Base-by-base conservation (phyloP, 208 protist genomes). In the Trypanosoma conorhini region DNA sequence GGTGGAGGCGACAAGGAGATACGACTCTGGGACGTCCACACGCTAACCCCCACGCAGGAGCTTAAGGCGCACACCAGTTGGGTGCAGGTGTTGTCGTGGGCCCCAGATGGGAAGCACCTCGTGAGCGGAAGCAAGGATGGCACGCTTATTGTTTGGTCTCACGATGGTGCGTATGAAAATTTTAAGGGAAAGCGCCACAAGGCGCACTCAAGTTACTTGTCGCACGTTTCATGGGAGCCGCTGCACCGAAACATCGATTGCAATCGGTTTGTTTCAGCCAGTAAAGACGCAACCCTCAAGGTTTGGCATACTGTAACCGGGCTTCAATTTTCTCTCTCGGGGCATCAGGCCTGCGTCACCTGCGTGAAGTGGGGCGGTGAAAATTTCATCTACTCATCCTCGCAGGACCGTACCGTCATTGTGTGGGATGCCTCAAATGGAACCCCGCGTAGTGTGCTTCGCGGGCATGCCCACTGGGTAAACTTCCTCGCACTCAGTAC, bases 401-500 rank as follows among this genome's bases (percentile, higher is more conserved):
- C 92, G 17, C 96, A 99, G 68, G 99, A 99, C 80, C 80, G 97
- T 26, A 98, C 93, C 8, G 88, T 99, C 35, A 98, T 99, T 70
- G 92, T 99, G 28, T 99, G 97, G 96, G 84, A 97, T 61, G 86
- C 85, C 21, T 59, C 63, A 30, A 96, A 82, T 54, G 96, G 96
- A 28, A 59, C 82, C 12, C 80, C 85, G 31, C 60, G 70, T 26
- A 86, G 75, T 82, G 88, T 80, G 9, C 88, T 99, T 13, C 73
- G 86, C 8, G 98, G 98, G n/a, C 99, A 99, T 80, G 98, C 91
- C 1, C 99, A 99, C 80, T 99, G 99, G 98, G 98, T 99, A n/a
- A 99, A 99, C 77, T 94, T 93, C 50, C 62, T 99, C 22, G 91
- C 98, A 19, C 85, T 99, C 22, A 99, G 92, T 81, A 99, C 98